phyloP scores from a whole-genome alignment of 352 stramenopile genomes.

The Thraustochytrium striatum region DNA sequence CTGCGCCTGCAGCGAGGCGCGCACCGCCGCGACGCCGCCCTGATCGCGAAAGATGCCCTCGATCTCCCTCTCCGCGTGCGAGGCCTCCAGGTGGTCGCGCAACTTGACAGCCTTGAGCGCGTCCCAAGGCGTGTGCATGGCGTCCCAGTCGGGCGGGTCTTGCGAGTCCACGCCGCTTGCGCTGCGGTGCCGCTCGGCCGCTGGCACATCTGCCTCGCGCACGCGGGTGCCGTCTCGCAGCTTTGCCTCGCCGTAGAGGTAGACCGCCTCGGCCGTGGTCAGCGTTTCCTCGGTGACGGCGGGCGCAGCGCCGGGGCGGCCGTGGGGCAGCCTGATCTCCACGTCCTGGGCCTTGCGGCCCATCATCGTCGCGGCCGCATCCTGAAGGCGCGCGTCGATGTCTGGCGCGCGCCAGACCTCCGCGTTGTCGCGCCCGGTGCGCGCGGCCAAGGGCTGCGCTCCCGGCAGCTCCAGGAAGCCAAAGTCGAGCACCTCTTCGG shows the following conservation, averaged over 20 bases:
- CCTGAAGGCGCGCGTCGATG: no score
- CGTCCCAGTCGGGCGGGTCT: neutral
- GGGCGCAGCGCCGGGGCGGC: no score
- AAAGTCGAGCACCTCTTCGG: neutral
- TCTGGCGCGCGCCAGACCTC: neutral
- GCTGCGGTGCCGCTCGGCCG: neutral
- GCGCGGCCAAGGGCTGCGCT: neutral
- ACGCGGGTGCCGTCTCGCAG: neutral
- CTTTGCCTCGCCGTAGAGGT: slow-evolving; percentile 9
- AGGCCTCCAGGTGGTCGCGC: neutral
- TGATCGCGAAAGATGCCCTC: neutral
- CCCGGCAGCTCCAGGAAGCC: neutral
- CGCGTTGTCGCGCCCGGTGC: neutral
- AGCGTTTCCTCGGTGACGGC: neutral
- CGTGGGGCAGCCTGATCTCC: no score
- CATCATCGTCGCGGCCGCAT: no score
- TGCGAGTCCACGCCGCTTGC: neutral
- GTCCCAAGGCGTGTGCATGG: slow-evolving; percentile 13
- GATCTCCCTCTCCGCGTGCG: neutral
- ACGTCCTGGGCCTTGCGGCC: no score
- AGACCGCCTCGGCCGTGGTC: neutral
- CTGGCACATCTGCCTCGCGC: neutral
- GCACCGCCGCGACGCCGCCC: neutral
- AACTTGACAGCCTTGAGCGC: neutral
- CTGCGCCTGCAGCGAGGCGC: neutral